These are phyloP conservation scores for Pelargonium fulgidum DNA, from an alignment of 441 rosid species.

Conservation along the genomic window DNA sequence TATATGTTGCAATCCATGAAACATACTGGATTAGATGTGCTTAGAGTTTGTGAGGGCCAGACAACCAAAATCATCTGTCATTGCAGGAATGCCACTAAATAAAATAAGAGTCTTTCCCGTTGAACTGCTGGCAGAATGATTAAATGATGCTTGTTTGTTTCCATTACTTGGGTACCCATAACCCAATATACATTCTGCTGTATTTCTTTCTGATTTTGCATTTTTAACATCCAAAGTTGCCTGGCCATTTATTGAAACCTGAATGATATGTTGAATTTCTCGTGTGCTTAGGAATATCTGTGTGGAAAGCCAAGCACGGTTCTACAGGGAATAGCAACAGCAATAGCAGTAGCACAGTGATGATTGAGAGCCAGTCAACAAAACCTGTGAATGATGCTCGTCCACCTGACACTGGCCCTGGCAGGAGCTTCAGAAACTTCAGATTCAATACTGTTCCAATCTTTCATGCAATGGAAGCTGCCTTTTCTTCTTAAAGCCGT, in stretches of 20 bases:
- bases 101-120: too few relatives aligned
- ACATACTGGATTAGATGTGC: not conserved
- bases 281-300: constrained; percentile 37
- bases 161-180: too few relatives aligned
- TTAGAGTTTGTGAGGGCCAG: not conserved
- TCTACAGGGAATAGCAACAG: constrained; percentile 31
- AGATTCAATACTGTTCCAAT: constrained; percentile 53
- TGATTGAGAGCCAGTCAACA: constrained; percentile 39
- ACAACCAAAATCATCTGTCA: not conserved
- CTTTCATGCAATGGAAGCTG: constrained; percentile 60
- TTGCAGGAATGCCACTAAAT: not conserved
- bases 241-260: not conserved
- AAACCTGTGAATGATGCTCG: constrained; percentile 35
- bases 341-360: constrained; percentile 27
- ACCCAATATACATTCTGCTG: too few relatives aligned
- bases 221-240: too few relatives aligned
- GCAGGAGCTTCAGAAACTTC: constrained; percentile 61
- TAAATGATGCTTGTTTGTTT: too few relatives aligned
- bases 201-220: too few relatives aligned
- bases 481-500: constrained; percentile 42
- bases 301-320: constrained; percentile 64
- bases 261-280: not conserved
- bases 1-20: not conserved
- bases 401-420: constrained; percentile 50
- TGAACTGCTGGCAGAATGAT: too few relatives aligned